Evolutionary conservation across 805 yeast genomes (phyloP), one percentile per base, ranked within the genome.

Genomic region (Cephaloascus fragrans): DNA sequence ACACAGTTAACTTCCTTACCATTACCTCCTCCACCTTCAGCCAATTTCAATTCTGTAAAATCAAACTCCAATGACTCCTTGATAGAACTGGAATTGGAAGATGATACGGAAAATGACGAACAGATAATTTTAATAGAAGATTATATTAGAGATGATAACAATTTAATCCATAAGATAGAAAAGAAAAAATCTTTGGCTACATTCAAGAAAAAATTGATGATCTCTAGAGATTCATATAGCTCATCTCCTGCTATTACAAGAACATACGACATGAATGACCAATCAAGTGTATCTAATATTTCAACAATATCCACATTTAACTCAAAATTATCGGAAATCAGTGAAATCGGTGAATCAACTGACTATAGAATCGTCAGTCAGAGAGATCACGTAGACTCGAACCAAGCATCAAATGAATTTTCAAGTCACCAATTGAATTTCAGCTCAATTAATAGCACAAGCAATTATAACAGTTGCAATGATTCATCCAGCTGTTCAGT

Each of bases 1-100:
- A 62, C 68, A 4, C 63, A 62, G 4, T 52, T 73, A 32, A 73
- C 79, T 1, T 71, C 77, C 2, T 57, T 73, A 33, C 79, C 79
- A 8, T 53, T 73, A 16, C 71, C 77, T 2, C 79, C 75, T 20
- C 79, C 79, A 1, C 55, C 59, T 17, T 46, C 44, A 16, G 43
- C 51, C 14, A 34, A 36, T 4, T 18, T 37, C 14, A 42, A 44
- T 32, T 45, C 44, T 31, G 43, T 39, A 6, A 44, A 43, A 18
- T 41, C 42, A 26, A 44, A 44, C 2, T 45, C 46, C 15, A 39
- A 45, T 2, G 49, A 46, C 39, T 46, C 45, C 16, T 15, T 39
- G 15, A 37, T 42, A 17, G 39, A 41, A 12, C 12, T 12, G 10
- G 28, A 23, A 23, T 8, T 23, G 6, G 16, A 35, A 19, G 32